Conservation (phyloP, 768 basidiomycete species). For the Boletus tylopilopsis region DNA sequence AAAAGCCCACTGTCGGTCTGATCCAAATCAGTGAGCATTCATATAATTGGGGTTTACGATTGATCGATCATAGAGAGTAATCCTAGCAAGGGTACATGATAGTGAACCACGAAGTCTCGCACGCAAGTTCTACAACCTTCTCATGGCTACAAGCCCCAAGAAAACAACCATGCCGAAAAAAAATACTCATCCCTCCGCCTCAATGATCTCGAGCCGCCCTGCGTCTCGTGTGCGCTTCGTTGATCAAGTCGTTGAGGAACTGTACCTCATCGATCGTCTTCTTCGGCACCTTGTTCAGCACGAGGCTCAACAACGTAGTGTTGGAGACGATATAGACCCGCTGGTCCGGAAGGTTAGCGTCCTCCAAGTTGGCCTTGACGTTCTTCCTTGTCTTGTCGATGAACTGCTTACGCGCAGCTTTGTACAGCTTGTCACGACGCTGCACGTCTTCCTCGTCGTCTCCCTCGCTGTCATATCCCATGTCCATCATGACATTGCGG, state of each 20-base stretch:
- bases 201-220: neutral
- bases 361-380: conserved; percentile 17
- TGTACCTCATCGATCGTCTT: conserved; percentile 24
- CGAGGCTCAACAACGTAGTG: conserved; percentile 15
- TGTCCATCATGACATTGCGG: conserved; percentile 15
- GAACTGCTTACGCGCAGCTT: conserved; percentile 13
- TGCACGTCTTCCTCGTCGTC: conserved; percentile 10
- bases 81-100: no score
- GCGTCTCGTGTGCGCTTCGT: conserved; percentile 10
- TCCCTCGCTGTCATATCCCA: conserved; percentile 19
- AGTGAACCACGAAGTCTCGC: no score
- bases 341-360: conserved; percentile 23
- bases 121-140: no score
- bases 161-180: no score
- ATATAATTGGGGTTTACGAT: no score
- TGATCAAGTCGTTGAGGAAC: conserved; percentile 16
- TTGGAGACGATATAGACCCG: conserved; percentile 28
- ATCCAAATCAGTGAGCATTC: no score
- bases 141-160: no score
- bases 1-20: no score
- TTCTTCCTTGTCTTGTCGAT: conserved; percentile 14
- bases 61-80: no score
- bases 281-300: conserved; percentile 15
- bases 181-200: no score
- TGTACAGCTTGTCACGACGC: conserved; percentile 9